phyloP scores from a whole-genome alignment of 2,329 filamentous ascomycete genomes.

The Cladosporium sp. region DNA sequence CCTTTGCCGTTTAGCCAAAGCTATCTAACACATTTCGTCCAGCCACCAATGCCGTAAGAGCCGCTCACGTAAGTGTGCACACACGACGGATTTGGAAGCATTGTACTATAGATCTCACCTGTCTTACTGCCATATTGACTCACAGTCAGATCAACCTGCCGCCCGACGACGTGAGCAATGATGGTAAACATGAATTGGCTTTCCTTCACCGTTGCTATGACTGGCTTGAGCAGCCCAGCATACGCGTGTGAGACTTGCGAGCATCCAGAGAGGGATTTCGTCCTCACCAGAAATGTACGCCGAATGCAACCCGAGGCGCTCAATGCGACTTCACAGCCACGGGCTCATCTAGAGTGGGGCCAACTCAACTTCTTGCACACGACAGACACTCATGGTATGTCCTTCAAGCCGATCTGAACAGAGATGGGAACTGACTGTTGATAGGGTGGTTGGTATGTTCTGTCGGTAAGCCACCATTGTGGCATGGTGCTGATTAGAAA shows the following conservation, averaged over 20 bases:
- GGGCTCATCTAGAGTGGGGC: slow-evolving; percentile 51
- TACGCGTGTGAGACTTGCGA: slow-evolving; percentile 36
- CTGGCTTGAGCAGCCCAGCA: slow-evolving; percentile 2
- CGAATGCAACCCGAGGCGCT: slow-evolving; percentile 44
- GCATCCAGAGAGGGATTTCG: slow-evolving; percentile 36
- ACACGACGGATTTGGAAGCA: too few relatives aligned
- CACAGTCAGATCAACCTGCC: too few relatives aligned
- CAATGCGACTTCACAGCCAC: slow-evolving; percentile 34
- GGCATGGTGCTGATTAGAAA: neutral
- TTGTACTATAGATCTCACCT: too few relatives aligned
- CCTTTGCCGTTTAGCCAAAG: too few relatives aligned
- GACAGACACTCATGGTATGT: slow-evolving; percentile 55
- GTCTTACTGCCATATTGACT: too few relatives aligned
- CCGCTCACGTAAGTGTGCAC: too few relatives aligned
- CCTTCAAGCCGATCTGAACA: neutral
- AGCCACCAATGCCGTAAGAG: too few relatives aligned
- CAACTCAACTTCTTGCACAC: slow-evolving; percentile 64
- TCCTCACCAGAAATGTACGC: slow-evolving; percentile 37
- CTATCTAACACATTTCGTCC: too few relatives aligned
- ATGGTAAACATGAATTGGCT: neutral
- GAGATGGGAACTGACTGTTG: neutral
- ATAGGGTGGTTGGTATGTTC: slow-evolving; percentile 39
- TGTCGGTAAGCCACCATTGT: slow-evolving; percentile 22
- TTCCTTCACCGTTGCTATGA: slow-evolving; percentile 18
- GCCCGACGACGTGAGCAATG: neutral